Evolutionary conservation across 768 basidiomycete species (phyloP).

Genomic region (Lactarius hengduanensis): DNA sequence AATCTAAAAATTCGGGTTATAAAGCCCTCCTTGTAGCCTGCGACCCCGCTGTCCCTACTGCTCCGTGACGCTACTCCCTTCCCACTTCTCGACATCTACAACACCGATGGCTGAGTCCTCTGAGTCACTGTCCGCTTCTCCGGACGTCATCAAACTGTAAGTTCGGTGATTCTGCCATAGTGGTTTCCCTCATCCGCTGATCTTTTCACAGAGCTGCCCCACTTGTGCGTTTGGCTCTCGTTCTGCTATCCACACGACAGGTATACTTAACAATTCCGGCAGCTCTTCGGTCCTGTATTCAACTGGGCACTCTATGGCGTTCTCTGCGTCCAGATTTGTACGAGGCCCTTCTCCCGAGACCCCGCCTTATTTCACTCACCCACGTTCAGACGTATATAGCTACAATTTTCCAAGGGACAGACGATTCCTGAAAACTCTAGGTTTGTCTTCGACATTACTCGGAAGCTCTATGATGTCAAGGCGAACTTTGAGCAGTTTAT

Average conservation of each 20-base stretch:
- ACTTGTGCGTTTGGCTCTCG: not conserved
- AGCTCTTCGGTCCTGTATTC: not conserved
- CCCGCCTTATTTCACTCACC: not conserved
- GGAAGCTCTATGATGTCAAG: not conserved
- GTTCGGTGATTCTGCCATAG: not conserved
- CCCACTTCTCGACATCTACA: not conserved
- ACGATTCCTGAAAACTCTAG: not conserved
- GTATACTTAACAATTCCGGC: not conserved
- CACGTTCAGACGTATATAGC: not conserved
- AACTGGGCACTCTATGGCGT: not conserved
- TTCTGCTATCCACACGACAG: not conserved
- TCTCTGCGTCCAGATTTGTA: not conserved
- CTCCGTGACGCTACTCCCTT: not conserved
- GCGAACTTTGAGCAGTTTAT: not conserved
- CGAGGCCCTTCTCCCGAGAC: not conserved
- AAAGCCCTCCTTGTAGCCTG: not conserved
- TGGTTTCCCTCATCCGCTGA: not conserved
- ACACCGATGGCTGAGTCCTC: not conserved
- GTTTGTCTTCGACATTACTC: not conserved
- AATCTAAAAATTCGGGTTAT: not conserved
- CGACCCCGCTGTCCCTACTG: not conserved
- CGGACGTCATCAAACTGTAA: not conserved
- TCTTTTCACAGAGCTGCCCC: not conserved
- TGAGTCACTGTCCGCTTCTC: not conserved
- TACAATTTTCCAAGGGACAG: not conserved